Percentiles rank a stretch among this genome's conserved stretches.
These are phyloP conservation scores for Fusarium buxicola DNA, from an alignment of 2,329 filamentous ascomycete genomes.

Conservation along the genomic window DNA sequence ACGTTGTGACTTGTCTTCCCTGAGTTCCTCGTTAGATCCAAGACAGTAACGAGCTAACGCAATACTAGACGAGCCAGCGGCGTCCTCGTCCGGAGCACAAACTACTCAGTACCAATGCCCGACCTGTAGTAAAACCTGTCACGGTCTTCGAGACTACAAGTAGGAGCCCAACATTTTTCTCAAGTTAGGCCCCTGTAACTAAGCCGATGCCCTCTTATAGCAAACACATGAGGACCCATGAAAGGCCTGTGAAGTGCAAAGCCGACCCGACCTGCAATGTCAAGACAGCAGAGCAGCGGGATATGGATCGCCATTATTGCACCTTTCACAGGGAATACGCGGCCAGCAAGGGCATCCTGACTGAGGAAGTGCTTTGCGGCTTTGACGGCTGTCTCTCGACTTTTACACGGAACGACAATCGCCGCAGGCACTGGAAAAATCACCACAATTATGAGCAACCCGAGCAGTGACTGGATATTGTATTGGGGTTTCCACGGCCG, in stretches of 20 bases:
- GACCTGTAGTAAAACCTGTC: slow-evolving; percentile 10
- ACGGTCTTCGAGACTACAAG: slow-evolving; percentile 21
- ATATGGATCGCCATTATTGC: slow-evolving; percentile 44
- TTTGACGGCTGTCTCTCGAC: slow-evolving; percentile 5
- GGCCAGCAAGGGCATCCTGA: slow-evolving; percentile 2
- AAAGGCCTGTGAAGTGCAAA: slow-evolving; percentile 37
- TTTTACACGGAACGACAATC: slow-evolving; percentile 39
- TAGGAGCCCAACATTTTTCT: background rate
- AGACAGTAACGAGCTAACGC: background rate
- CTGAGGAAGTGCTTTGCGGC: slow-evolving; percentile 7
- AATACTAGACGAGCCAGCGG: slow-evolving; percentile 8
- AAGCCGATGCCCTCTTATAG: slow-evolving; percentile 18
- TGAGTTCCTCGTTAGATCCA: background rate
- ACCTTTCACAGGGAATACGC: slow-evolving; percentile 31
- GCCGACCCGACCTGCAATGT: slow-evolving; percentile 25
- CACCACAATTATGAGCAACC: slow-evolving; percentile 4
- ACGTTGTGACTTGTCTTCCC: background rate
- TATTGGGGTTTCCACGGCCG: background rate
- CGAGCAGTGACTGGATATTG: background rate
- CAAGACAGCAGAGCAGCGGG: slow-evolving; percentile 36
- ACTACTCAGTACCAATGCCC: slow-evolving; percentile 10
- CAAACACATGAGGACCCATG: slow-evolving; percentile 42
- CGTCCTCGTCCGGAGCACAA: slow-evolving; percentile 16
- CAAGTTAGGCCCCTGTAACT: background rate
- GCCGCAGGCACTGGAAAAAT: slow-evolving; percentile 35